Evolutionary conservation across 2,329 filamentous ascomycete species (phyloP).

Genomic region (Endocalyx cinctus): DNA sequence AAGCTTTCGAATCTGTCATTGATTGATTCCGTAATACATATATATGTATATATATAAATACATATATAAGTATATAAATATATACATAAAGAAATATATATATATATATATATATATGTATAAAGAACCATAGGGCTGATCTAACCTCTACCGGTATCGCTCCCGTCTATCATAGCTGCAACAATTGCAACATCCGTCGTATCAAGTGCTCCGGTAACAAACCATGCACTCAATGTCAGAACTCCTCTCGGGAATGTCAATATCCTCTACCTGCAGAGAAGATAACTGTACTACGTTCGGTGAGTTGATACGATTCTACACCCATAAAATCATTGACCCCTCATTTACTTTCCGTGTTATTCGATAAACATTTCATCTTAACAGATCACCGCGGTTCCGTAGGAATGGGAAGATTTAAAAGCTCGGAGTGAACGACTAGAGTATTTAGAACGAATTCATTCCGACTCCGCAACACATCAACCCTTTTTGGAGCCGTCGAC

Average conservation of each 20-base stretch:
- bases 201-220: slow-evolving; percentile 47
- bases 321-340: background rate
- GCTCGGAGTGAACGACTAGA: background rate
- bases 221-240: slow-evolving; percentile 43
- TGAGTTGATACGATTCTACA: slow-evolving; percentile 2
- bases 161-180: slow-evolving; percentile 20
- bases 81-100: background rate
- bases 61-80: no score
- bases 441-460: no score
- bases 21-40: slow-evolving; percentile 3
- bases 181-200: slow-evolving; percentile 47
- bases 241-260: slow-evolving; percentile 13
- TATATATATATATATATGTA: no score
- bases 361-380: background rate
- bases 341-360: slow-evolving; percentile 1
- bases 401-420: background rate
- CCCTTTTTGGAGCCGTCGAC: background rate
- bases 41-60: background rate
- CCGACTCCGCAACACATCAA: background rate
- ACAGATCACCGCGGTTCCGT: background rate
- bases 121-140: background rate
- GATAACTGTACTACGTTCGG: slow-evolving; percentile 32
- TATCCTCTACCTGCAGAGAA: slow-evolving; percentile 43
- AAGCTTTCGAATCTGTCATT: slow-evolving; percentile 18
- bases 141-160: background rate